Evolutionary conservation across 1,284 basidiomycete genomes (phyloP).

Genomic region (Cerioporus squamosus): DNA sequence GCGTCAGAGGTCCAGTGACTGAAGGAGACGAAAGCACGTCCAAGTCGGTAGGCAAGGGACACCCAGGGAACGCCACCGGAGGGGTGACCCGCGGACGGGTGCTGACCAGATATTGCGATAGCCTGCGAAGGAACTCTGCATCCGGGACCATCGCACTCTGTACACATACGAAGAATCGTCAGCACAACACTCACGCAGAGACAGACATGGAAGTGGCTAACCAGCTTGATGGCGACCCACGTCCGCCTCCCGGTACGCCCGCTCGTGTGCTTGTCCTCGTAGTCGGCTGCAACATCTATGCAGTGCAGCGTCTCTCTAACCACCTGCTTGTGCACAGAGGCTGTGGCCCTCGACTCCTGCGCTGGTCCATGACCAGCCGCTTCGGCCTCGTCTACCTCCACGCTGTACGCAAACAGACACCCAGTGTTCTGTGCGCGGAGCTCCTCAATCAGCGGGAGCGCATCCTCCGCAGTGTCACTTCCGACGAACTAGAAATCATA

Average conservation of each 20-base stretch:
- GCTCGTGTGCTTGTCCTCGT: slow-evolving; percentile 63
- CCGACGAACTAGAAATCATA: slow-evolving; percentile 77
- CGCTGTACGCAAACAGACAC: slow-evolving; percentile 83
- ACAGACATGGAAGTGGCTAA: slow-evolving; percentile 36
- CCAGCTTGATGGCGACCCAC: slow-evolving; percentile 85
- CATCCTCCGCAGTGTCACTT: slow-evolving; percentile 78
- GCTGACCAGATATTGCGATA: slow-evolving; percentile 57
- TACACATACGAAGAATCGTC: neutral
- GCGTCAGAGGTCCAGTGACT: slow-evolving; percentile 38
- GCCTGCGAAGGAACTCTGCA: slow-evolving; percentile 54
- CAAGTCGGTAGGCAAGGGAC: slow-evolving; percentile 52
- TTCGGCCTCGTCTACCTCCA: slow-evolving; percentile 76
- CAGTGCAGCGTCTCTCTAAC: slow-evolving; percentile 74
- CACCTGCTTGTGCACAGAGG: slow-evolving; percentile 57
- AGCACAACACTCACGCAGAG: neutral
- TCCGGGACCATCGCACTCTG: slow-evolving; percentile 68
- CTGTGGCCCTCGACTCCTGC: slow-evolving; percentile 15
- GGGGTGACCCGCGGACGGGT: slow-evolving; percentile 37
- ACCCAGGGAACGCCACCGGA: slow-evolving; percentile 68
- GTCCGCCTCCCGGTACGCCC: slow-evolving; percentile 50
- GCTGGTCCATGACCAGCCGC: slow-evolving; percentile 38
- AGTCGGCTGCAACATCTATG: slow-evolving; percentile 79
- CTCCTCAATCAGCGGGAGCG: slow-evolving; percentile 64
- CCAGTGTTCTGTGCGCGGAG: slow-evolving; percentile 76
- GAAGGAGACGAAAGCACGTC: slow-evolving; percentile 42